These are phyloP conservation scores for Brassica balearica DNA, from an alignment of 441 rosid species.

Conservation along the genomic window DNA sequence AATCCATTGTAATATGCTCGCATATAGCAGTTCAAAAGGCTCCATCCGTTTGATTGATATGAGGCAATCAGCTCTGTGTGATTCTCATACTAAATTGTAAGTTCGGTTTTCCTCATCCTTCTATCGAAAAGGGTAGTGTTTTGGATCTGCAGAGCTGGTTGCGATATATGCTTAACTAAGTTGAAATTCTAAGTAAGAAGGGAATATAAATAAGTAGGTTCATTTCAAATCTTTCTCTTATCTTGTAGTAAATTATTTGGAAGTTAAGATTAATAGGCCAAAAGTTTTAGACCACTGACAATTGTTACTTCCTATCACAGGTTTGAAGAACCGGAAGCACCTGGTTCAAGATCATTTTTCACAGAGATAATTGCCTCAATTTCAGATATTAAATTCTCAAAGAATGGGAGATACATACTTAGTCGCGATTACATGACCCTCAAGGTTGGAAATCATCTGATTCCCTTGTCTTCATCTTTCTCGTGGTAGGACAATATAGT, in stretches of 20 bases:
- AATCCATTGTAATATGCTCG: constrained; percentile 83
- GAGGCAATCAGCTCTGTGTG: constrained; percentile 98
- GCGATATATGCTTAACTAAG: neutral
- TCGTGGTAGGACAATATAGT: neutral
- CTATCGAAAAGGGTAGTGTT: constrained; percentile 8
- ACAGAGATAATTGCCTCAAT: constrained; percentile 99
- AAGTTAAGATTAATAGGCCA: too few species aligned
- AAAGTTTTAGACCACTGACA: constrained; percentile 23
- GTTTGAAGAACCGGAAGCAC: constrained; percentile 95
- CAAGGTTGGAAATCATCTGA: constrained; percentile 60
- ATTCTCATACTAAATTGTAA: constrained; percentile 62
- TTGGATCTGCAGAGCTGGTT: constrained; percentile 6
- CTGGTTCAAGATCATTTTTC: constrained; percentile 93
- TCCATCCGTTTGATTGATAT: constrained; percentile 97
- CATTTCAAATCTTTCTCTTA: neutral
- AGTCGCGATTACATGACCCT: constrained; percentile 99
- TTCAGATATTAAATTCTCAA: constrained; percentile 94
- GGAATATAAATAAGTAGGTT: constrained; percentile 10
- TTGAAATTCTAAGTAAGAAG: constrained; percentile 7
- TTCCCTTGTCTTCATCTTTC: constrained; percentile 13
- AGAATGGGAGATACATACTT: constrained; percentile 90
- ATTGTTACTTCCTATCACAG: constrained; percentile 52
- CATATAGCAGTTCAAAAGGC: constrained; percentile 99
- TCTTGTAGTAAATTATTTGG: too few species aligned
- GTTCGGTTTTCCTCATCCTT: constrained; percentile 30